Conservation (phyloP, 2,329 filamentous ascomycete genomes). For the Huntiella decipiens region DNA sequence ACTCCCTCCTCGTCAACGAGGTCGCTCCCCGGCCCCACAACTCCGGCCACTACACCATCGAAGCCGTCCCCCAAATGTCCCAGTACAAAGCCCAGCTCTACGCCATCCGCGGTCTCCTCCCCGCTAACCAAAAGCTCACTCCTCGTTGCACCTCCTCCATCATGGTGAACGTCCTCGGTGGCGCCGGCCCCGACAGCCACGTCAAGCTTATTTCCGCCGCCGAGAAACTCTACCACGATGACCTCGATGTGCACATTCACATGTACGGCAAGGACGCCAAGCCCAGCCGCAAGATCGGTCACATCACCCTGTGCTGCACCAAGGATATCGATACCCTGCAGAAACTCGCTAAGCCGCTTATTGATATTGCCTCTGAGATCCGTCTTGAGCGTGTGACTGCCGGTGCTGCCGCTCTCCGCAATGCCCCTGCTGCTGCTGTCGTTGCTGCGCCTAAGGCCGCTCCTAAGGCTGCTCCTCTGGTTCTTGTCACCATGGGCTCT, state of each 20-base stretch:
- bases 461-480: slow-evolving; percentile 17
- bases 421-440: slow-evolving; percentile 12
- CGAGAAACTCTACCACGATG: slow-evolving; percentile 23
- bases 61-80: slow-evolving; percentile 67
- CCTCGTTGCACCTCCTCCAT: slow-evolving; percentile 44
- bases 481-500: slow-evolving; percentile 70
- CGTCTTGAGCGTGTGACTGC: slow-evolving; percentile 32
- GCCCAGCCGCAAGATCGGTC: slow-evolving; percentile 83
- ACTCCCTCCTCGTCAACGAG: slow-evolving; percentile 61
- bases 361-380: slow-evolving; percentile 43
- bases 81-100: slow-evolving; percentile 85
- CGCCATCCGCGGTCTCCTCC: slow-evolving; percentile 53
- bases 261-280: slow-evolving; percentile 84
- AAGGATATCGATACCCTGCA: slow-evolving; percentile 46
- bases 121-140: slow-evolving; percentile 32
- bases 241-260: slow-evolving; percentile 45
- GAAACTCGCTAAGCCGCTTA: slow-evolving; percentile 43
- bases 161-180: slow-evolving; percentile 69
- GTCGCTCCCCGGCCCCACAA: slow-evolving; percentile 71
- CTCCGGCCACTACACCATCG: slow-evolving; percentile 88
- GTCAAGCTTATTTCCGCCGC: slow-evolving; percentile 28
- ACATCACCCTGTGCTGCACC: slow-evolving; percentile 63
- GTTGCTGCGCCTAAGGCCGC: slow-evolving; percentile 5
- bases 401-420: slow-evolving; percentile 20
- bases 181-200: slow-evolving; percentile 45